Conservation (phyloP, 257 asterid genomes). For the Nicotiana benthamiana region DNA sequence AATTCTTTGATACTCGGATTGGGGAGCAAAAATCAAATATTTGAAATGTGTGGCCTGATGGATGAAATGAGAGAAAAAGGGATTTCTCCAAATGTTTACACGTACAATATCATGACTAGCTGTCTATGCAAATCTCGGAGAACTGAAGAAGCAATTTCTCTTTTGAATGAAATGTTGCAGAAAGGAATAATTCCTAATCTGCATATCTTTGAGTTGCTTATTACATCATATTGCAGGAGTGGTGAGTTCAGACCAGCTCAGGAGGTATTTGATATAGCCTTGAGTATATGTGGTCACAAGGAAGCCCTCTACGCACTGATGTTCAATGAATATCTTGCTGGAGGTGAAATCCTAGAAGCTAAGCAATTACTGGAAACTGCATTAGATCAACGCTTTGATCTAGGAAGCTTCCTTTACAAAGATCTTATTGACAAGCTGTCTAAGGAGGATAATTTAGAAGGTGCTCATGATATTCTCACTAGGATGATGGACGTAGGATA, state of each 20-base stretch:
- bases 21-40: slow-evolving; percentile 62
- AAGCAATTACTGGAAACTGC: slow-evolving; percentile 62
- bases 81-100: slow-evolving; percentile 58
- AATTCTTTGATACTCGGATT: slow-evolving; percentile 65
- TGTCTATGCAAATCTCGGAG: slow-evolving; percentile 64
- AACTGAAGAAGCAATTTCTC: slow-evolving; percentile 71
- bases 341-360: slow-evolving; percentile 71
- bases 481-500: slow-evolving; percentile 58
- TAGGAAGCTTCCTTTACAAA: slow-evolving; percentile 51
- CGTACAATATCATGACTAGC: slow-evolving; percentile 60
- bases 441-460: slow-evolving; percentile 42
- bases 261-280: slow-evolving; percentile 60
- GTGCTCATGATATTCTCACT: slow-evolving; percentile 45
- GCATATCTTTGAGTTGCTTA: slow-evolving; percentile 50
- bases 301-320: slow-evolving; percentile 53
- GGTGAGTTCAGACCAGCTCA: slow-evolving; percentile 92
- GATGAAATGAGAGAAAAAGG: slow-evolving; percentile 90
- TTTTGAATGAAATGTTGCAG: slow-evolving; percentile 80
- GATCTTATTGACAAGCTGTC: slow-evolving; percentile 57
- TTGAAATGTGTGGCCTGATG: slow-evolving; percentile 80
- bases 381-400: slow-evolving; percentile 44
- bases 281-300: slow-evolving; percentile 53
- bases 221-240: slow-evolving; percentile 61
- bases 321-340: slow-evolving; percentile 71
- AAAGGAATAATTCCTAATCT: slow-evolving; percentile 56